phyloP scores from a whole-genome alignment of 2,329 filamentous ascomycete genomes.

The Bipolaris cookei region DNA sequence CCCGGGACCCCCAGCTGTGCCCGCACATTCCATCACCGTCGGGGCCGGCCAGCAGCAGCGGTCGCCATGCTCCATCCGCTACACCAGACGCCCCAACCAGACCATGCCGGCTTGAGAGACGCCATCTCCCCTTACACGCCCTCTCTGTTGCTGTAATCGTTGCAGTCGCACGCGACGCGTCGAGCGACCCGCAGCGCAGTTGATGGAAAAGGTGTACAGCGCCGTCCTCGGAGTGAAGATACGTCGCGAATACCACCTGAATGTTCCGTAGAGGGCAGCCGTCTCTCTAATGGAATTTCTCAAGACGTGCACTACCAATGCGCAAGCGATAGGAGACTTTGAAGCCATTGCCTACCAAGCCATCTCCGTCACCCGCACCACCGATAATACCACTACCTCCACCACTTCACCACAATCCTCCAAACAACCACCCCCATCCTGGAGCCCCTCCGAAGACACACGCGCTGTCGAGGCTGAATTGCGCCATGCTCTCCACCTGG shows the following conservation, averaged over 20 bases:
- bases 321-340: conserved; percentile 49
- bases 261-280: conserved; percentile 45
- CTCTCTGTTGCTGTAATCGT: conserved; percentile 13
- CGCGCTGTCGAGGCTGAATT: conserved; percentile 42
- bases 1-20: conserved; percentile 1
- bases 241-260: conserved; percentile 47
- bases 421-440: conserved; percentile 19
- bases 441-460: conserved; percentile 33
- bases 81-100: conserved; percentile 25
- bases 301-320: conserved; percentile 48
- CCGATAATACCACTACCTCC: background rate
- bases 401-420: conserved; percentile 18
- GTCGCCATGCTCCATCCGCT: conserved; percentile 39
- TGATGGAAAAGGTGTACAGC: conserved; percentile 48
- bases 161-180: conserved; percentile 24
- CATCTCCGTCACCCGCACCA: conserved; percentile 39
- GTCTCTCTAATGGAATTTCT: conserved; percentile 50
- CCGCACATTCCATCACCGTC: conserved; percentile 17
- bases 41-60: conserved; percentile 23
- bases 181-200: conserved; percentile 32
- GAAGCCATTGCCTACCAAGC: conserved; percentile 48
- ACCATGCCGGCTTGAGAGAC: conserved; percentile 34
- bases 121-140: conserved; percentile 10
- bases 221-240: conserved; percentile 43
- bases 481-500: conserved; percentile 35